Conservation (phyloP, 192 early-diverging fungal genomes). For the Helicostylum pulchrum region DNA sequence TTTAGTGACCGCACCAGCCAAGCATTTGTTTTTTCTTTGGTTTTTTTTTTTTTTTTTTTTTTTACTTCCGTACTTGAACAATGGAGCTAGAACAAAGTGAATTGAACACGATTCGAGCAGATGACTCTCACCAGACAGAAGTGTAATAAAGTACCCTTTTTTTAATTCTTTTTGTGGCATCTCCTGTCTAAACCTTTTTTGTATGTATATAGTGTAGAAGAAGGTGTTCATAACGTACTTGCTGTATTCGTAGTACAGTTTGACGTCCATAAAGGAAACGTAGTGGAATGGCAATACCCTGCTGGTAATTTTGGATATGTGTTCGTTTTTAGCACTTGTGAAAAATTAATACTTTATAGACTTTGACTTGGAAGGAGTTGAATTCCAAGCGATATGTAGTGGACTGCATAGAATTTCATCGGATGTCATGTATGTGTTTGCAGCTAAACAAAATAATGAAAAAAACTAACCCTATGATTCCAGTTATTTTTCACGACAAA, state of each 20-base stretch:
- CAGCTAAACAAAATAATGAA: background rate
- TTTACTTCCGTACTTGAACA: too few relatives aligned
- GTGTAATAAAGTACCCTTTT: too few relatives aligned
- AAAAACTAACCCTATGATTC: background rate
- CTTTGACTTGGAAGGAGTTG: slow-evolving; percentile 43
- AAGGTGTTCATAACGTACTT: slow-evolving; percentile 26
- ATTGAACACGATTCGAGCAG: too few relatives aligned
- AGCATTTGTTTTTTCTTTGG: too few relatives aligned
- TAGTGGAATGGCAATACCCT: slow-evolving; percentile 53
- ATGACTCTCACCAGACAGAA: too few relatives aligned
- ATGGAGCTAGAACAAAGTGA: too few relatives aligned
- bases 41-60: too few relatives aligned
- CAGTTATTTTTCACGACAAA: slow-evolving; percentile 48
- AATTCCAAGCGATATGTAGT: slow-evolving; percentile 54
- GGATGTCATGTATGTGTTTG: slow-evolving; percentile 48
- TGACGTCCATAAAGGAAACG: slow-evolving; percentile 49
- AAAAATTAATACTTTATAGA: slow-evolving; percentile 26
- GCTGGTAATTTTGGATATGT: slow-evolving; percentile 25
- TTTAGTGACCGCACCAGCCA: too few relatives aligned
- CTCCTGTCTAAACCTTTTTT: too few relatives aligned
- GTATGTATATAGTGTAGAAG: background rate
- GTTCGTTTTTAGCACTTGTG: too few relatives aligned
- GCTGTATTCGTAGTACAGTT: slow-evolving; percentile 54
- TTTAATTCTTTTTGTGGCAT: too few relatives aligned
- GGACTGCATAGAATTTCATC: slow-evolving; percentile 47